phyloP scores from a whole-genome alignment of 192 early-diverging fungal species.

The Cladochytrium replicatum region DNA sequence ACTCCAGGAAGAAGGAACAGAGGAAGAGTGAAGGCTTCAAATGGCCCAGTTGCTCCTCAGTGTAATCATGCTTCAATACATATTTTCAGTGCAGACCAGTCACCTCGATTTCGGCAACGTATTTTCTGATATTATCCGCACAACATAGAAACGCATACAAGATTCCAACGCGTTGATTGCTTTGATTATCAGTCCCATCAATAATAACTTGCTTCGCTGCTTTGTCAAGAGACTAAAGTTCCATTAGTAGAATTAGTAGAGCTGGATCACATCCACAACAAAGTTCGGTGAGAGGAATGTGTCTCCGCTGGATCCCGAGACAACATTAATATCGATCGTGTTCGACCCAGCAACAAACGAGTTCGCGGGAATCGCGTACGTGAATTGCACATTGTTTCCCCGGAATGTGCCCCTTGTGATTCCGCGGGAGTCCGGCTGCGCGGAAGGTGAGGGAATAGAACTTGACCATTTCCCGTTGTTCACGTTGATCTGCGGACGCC shows the following conservation, averaged over 20 bases:
- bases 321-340: neutral
- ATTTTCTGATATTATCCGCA: too few relatives aligned
- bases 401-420: neutral
- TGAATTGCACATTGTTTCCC: neutral
- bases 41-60: too few relatives aligned
- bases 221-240: too few relatives aligned
- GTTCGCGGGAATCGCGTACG: neutral
- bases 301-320: neutral
- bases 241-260: neutral
- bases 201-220: too few relatives aligned
- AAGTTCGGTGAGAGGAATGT: neutral
- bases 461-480: neutral
- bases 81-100: too few relatives aligned
- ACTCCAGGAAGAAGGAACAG: constrained; percentile 22
- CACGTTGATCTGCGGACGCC: neutral
- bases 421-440: neutral
- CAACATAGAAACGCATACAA: too few relatives aligned
- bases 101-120: too few relatives aligned
- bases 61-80: too few relatives aligned
- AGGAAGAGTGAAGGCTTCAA: too few relatives aligned
- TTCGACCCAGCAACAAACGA: neutral
- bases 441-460: neutral
- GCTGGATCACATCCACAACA: neutral
- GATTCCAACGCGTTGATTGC: too few relatives aligned
- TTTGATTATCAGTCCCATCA: too few relatives aligned